Evolutionary conservation across 345 rosid species (phyloP).

Genomic region (Heritiera fomes): DNA sequence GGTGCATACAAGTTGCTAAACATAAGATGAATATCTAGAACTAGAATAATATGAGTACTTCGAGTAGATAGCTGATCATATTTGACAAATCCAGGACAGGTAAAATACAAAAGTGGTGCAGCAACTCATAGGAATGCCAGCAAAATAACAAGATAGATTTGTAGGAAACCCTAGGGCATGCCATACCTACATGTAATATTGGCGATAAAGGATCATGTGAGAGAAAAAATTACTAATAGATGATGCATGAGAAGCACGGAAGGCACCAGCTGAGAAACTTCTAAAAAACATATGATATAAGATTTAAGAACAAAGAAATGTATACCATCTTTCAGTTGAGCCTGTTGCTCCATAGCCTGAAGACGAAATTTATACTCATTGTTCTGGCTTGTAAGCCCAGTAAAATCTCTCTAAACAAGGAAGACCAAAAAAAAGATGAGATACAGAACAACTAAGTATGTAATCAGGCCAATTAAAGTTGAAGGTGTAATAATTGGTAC

Average conservation of each 20-base stretch:
- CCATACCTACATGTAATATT: not conserved
- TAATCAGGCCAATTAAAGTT: not conserved
- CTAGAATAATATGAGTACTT: not conserved
- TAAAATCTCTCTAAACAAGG: slow-evolving; percentile 50
- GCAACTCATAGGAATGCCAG: not conserved
- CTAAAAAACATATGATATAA: not conserved
- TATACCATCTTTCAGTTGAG: slow-evolving; percentile 58
- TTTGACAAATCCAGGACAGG: not conserved
- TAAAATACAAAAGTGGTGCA: slow-evolving; percentile 7
- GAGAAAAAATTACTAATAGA: not conserved
- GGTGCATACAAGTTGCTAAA: not conserved
- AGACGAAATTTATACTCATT: slow-evolving; percentile 61
- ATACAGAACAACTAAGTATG: not conserved
- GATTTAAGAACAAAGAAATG: not conserved
- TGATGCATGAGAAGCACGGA: not conserved
- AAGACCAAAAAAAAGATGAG: slow-evolving; percentile 12
- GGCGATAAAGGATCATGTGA: not conserved
- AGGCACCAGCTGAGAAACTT: not conserved
- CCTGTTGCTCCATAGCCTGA: slow-evolving; percentile 68
- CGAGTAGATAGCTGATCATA: not conserved
- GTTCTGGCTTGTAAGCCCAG: slow-evolving; percentile 48
- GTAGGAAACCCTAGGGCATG: not conserved
- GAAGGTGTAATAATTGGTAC: not conserved
- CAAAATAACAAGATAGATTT: not conserved
- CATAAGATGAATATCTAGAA: not conserved